Base-by-base conservation (phyloP, 2,329 filamentous ascomycete species). In the Talaromyces atroroseus region DNA sequence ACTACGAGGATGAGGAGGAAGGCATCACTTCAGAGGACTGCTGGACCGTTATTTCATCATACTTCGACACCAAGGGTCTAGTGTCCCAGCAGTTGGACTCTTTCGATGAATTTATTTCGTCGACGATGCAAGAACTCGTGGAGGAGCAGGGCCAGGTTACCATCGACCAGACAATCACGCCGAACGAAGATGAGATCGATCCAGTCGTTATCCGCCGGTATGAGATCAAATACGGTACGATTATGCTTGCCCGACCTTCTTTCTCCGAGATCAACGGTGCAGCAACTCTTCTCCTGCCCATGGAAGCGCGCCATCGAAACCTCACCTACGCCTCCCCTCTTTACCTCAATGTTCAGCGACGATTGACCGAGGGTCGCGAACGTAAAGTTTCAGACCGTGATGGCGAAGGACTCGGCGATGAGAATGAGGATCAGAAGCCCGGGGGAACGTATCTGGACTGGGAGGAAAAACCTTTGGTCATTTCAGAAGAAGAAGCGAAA, bases 1-100 rank as follows among this genome's bases (percentile, higher is more conserved):
- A 85, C 61, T 88, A 87, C 65, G 83, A 82, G 60, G 84, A 87
- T 58, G 84, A 77, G 58, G 84, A 82, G 58, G 85, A 88, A 60
- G 85, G 78, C 42, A 96, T 97, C 76, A 96, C 92, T 24, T 90
- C 92, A 59, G 94, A 97, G 78, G 95, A 99, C 76, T 96, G 91
- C 79, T 99, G 95, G 94, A 89, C 88, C 62, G 92, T 97, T 68
- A 97, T 99, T 71, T 91, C 89, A 56, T 89, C 94, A 10, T 97
- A 96, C 79, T 99, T 99, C 77, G 90, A 96, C 65, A 83, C 86
- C 61, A 99, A 97, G 76, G 92, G 94, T 67, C 82, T 99, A 32
- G 94, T 96, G 21, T 96, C 94, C 16, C 92, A 99, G 75, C 94
- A 99, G 78, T 86, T 97, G 61, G 92, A 97, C 72, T 99, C 95